Base-by-base conservation (phyloP, 768 basidiomycete species). In the Antrodiella citrinella region DNA sequence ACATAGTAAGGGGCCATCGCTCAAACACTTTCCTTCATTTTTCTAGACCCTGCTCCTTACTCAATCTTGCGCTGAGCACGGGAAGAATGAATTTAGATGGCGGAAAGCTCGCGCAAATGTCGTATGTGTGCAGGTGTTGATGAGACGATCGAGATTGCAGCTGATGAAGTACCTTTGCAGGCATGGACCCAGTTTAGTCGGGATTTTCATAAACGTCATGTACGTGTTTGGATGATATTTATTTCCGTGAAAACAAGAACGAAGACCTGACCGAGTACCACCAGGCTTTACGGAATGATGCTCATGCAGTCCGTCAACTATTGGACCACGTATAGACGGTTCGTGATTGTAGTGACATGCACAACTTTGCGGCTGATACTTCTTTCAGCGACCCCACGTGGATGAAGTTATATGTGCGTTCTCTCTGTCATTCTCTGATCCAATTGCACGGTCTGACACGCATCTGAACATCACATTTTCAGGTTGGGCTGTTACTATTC, bases 391-490 rank as follows among this genome's bases (percentile, higher is more conserved):
- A 58, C 39, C 44, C 48, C 11, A 18, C 19, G 10, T 51, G 54
- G 49, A 51, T 58, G 38, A 55, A 50, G 43, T 18, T 26, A 38
- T 53, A 50, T 43, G 57, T 58, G 40, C n/a, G 53, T 22, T 23
- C n/a, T 19, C 42, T 44, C 26, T 44, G 20, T 15, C 7, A 21
- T 20, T 19, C 26, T 25, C 24, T 19, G 12, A 26, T 50, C 30
- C 26, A 9, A 26, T 45, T 4, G 4, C 11, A 18, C 26, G 19
- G 20, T 41, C 7, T 41, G 4, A 26, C 26, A 30, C 20, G n/a
- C 3, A 4, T 45, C 9, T 13, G n/a, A n/a, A 22, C 40, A 9
- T 15, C n/a, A n/a, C n/a, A n/a, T 24, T 11, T 49, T 15, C 25
- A 58, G 57, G 50, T 59, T 21, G 19, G 46, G 19, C 25, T 47